Percentiles rank a stretch among this genome's conserved stretches.
phyloP scores from a whole-genome alignment of 2,329 filamentous ascomycete species.

The Allantophomopsis lycopodina region DNA sequence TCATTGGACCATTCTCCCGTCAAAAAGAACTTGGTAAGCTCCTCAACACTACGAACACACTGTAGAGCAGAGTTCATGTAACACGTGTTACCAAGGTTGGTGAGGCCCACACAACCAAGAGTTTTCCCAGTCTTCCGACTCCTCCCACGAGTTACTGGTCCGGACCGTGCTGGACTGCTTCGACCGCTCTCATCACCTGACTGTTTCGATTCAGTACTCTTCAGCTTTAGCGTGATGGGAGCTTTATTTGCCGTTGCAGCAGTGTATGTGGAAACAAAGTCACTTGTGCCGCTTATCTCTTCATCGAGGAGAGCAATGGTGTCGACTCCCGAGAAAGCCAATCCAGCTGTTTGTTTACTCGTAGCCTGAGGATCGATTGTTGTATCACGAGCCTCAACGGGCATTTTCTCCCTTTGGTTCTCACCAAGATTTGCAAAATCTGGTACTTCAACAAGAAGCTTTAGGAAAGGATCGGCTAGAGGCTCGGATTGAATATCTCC shows the following conservation, averaged over 20 bases:
- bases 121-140: constrained; percentile 54
- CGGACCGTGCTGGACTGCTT: constrained; percentile 50
- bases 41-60: constrained; percentile 85
- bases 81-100: constrained; percentile 91
- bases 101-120: constrained; percentile 67
- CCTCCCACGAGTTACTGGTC: constrained; percentile 57
- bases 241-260: constrained; percentile 5
- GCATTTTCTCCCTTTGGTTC: constrained; percentile 42
- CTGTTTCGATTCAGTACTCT: constrained; percentile 8
- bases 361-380: constrained; percentile 68
- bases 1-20: constrained; percentile 61
- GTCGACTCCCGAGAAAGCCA: constrained; percentile 55
- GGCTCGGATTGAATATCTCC: constrained; percentile 23
- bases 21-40: constrained; percentile 85
- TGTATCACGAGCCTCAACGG: constrained; percentile 49
- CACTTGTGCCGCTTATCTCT: constrained; percentile 38
- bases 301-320: constrained; percentile 79
- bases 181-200: constrained; percentile 40
- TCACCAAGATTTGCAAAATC: constrained; percentile 49
- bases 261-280: constrained; percentile 38
- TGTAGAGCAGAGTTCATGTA: constrained; percentile 99
- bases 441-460: constrained; percentile 32
- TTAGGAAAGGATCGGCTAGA: constrained; percentile 1
- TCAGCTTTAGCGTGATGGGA: constrained; percentile 7
- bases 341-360: constrained; percentile 50